Evolutionary conservation across 257 asterid species (phyloP), one percentile per base, ranked within the genome.

Genomic region (Salvia hispanica): DNA sequence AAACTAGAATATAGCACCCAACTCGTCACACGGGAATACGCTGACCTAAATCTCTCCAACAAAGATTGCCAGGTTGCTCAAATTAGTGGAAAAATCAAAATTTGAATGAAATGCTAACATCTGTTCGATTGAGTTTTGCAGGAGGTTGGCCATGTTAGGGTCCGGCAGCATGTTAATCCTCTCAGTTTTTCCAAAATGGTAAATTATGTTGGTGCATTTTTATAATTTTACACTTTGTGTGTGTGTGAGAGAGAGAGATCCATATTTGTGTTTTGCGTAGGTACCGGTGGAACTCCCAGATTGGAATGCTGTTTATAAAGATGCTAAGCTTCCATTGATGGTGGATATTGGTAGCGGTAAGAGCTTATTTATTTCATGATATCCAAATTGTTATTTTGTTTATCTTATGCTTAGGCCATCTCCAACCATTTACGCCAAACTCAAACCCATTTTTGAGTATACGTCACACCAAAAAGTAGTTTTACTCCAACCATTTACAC

Each of bases 91-190:
- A 34, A 43, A 50, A 15, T 50, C 46, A 51, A 6, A 0, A 57
- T 66, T 75, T 66, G 53, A 44, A 47, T 50, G 14, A 25, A 54
- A 7, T 16, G 56, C 44, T 33, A 12, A 34, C 39, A 3, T 3
- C 3, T 34, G 25, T 21, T 21, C 1, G 34, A 15, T 0, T 58
- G 66, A 47, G 58, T 66, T 55, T 80, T 75, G 72, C 76, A 93
- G 98, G 97, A 90, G 76, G 79, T 93, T 59, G 96, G 97, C n/a
- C 96, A 86, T 82, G 80, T 93, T 57, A 82, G 97, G 67, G 82
- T 93, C 69, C 87, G 98, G 66, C 97, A 86, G 84, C 98, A 93
- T 80, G 96, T 90, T 42, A 93, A 93, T 74, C 98, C 98, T 68
- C 88, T 93, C 61, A 86, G 95, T 25, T 77, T 84, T 57, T 33